Evolutionary conservation across 2,329 filamentous ascomycete species (phyloP), one percentile per base, ranked within the genome.

Genomic region (Diplocarpon rosae): DNA sequence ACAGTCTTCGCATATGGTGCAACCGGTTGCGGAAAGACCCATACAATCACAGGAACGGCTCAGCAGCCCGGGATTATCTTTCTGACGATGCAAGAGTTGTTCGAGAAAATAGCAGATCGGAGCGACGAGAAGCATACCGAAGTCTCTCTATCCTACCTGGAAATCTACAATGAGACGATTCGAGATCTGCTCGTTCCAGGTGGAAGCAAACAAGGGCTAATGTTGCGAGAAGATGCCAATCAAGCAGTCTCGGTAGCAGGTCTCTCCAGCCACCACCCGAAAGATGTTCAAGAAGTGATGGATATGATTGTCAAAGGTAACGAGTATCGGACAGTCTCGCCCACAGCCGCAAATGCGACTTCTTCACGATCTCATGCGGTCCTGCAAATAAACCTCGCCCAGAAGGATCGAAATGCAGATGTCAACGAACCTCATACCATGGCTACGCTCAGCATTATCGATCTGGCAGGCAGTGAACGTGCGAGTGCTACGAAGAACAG

Each of bases 101-200:
- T 98, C 60, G 92, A 98, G 67, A 86, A 90, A 64, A 95, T 98
- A 54, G 70, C 73, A n/a, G 92, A 96, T 45, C 69, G 85, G 43
- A 82, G 81, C 50, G 79, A 84, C 46, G 88, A 95, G 49, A 96
- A 95, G 65, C 72, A 80, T 24, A 92, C 88, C 3, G 92, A 96
- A 59, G 71, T 98, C 43, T 87, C 89, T 0, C 76, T 98, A 13
- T 95, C 89, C 0, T 98, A 96, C 59, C 74, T 98, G 31, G 92
- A 98, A 62, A 98, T 98, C 52, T 98, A 98, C 72, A 98, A 98
- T 62, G 92, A 98, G 68, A 95, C 89, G 0, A 98, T 98, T 58
- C 85, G 92, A 42, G 92, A 98, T 67, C 68, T 98, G 59, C 72
- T 98, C 35, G 83, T 92, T n/a, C 83, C 86, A 0, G 83, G 83